A percentile compares a stretch with the other conserved stretches of the same genome.
Conservation (phyloP, 805 yeast species). For the Starmerella gropengiesseri region DNA sequence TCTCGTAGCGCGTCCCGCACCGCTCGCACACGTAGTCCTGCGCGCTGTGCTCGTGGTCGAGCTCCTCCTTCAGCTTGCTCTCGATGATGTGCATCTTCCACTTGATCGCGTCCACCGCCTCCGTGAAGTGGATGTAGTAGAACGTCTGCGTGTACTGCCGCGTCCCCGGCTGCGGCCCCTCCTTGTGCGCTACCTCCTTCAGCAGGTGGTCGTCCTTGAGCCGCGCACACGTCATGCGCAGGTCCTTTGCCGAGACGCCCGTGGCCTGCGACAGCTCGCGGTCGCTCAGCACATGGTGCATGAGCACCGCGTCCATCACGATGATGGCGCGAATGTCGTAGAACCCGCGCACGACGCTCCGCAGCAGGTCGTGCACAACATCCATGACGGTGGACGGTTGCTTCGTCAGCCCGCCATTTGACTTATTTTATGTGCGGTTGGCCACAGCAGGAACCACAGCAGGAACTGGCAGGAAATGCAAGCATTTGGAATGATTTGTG, state of each 20-base stretch:
- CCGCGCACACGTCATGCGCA: slow-evolving; percentile 69
- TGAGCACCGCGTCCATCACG: slow-evolving; percentile 73
- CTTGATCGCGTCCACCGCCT: slow-evolving; percentile 88
- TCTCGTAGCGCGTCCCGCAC: slow-evolving; percentile 70
- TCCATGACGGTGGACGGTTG: slow-evolving; percentile 27
- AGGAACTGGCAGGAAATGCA: too few relatives aligned
- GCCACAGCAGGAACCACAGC: too few relatives aligned
- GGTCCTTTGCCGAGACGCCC: slow-evolving; percentile 76
- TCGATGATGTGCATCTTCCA: slow-evolving; percentile 92
- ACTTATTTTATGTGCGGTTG: too few relatives aligned
- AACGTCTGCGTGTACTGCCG: slow-evolving; percentile 67
- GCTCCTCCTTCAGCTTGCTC: slow-evolving; percentile 63
- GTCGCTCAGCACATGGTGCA: slow-evolving; percentile 84
- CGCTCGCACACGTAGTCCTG: slow-evolving; percentile 88
- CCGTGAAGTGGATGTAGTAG: slow-evolving; percentile 79
- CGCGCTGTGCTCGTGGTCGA: slow-evolving; percentile 76
- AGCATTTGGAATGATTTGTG: too few relatives aligned
- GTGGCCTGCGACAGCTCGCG: slow-evolving; percentile 76
- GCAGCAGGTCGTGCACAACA: slow-evolving; percentile 43
- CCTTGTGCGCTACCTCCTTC: slow-evolving; percentile 31
- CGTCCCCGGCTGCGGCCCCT: slow-evolving; percentile 46
- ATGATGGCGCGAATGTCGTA: slow-evolving; percentile 75
- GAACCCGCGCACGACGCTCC: slow-evolving; percentile 78
- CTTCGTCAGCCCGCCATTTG: too few relatives aligned
- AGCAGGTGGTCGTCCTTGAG: slow-evolving; percentile 76